Base-by-base conservation (phyloP, 352 stramenopile species). In the Globisporangium ultimum region DNA sequence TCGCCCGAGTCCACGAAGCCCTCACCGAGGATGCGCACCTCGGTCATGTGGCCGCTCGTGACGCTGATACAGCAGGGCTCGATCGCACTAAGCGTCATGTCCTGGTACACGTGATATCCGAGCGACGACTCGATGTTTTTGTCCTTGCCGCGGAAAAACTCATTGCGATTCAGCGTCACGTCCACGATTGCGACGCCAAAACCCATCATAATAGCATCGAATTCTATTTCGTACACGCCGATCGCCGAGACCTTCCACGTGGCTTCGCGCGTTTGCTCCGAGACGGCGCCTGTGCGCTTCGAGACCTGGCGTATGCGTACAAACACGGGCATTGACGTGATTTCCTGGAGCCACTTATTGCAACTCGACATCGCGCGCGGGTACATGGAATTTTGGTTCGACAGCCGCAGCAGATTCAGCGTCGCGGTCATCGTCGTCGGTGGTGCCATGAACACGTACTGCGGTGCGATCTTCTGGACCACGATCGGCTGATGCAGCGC, bases 1-100 rank as follows among this genome's bases (percentile, higher is more conserved):
- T 91, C 81, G 2, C 79, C 79, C 0, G 81, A 80, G 49, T 89
- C 78, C 18, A 83, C 71, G 22, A 89, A 89, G 10, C 75, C 75
- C 18, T 87, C 66, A 0, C 81, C 81, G 20, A 80, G 20, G 17
- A 91, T 21, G 1, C 67, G 75, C 21, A 89, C 55, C n/a, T 89
- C 78, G 3, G 73, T 86, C 24, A 69, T 68, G 4, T 61, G 71
- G n/a, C 77, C 75, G 43, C 70, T 84, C 7, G 76, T 87, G 9
- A 89, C 78, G 24, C 76, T 75, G 41, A 91, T 60, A 36, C 74
- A 87, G 42, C 62, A 73, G 1, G 81, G 81, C n/a, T 91, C 78
- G 24, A 88, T 22, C 0, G 51, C 67, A 20, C 60, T 42, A 18
- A 91, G 63, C 20, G 47, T 42, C 20, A 87, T 67, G 51, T 91